phyloP scores from a whole-genome alignment of 2,329 filamentous ascomycete species.

The Cercospora sp. region DNA sequence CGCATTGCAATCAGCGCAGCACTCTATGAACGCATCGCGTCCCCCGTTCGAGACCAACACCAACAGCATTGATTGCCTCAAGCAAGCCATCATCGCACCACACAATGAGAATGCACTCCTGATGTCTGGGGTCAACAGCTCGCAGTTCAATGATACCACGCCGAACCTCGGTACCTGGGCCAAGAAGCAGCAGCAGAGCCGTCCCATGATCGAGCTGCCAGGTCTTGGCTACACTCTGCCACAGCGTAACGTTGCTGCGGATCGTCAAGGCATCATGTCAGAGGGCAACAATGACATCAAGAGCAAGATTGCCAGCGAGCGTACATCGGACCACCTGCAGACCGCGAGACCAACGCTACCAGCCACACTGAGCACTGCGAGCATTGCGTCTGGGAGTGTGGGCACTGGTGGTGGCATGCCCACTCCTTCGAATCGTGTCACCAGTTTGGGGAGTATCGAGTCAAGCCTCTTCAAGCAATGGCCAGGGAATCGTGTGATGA shows the following conservation, averaged over 20 bases:
- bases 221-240: conserved; percentile 28
- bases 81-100: conserved; percentile 36
- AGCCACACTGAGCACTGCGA: conserved; percentile 22
- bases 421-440: conserved; percentile 27
- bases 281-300: conserved; percentile 15
- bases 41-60: conserved; percentile 29
- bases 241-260: conserved; percentile 25
- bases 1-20: conserved; percentile 16
- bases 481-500: conserved; percentile 35
- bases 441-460: conserved; percentile 34
- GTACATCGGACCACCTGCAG: conserved; percentile 10
- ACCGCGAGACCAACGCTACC: conserved; percentile 16
- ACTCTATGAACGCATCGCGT: conserved; percentile 6
- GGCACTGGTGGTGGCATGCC: conserved; percentile 21
- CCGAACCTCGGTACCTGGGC: conserved; percentile 37
- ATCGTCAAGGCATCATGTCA: conserved; percentile 23
- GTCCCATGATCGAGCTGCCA: conserved; percentile 8
- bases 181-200: conserved; percentile 26
- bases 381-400: conserved; percentile 24
- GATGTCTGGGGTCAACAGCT: conserved; percentile 34
- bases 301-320: conserved; percentile 7
- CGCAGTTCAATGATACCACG: conserved; percentile 29
- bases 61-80: conserved; percentile 34
- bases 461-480: conserved; percentile 30
- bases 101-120: conserved; percentile 39